phyloP scores from a whole-genome alignment of 2,329 filamentous ascomycete species.

The Alternaria incomplexa region DNA sequence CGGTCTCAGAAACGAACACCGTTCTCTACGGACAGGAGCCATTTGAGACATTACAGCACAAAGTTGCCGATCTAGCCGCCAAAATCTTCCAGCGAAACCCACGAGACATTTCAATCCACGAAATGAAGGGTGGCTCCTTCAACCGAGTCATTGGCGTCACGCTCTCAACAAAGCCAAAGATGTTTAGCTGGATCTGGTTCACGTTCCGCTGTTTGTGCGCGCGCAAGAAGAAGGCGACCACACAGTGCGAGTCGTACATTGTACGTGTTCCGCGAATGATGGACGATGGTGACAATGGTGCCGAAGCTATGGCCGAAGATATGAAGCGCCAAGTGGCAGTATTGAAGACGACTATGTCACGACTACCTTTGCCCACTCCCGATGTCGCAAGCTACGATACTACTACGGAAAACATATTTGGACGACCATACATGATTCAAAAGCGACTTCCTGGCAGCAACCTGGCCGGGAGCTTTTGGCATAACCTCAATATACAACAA shows the following conservation, averaged over 20 bases:
- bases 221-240: not conserved
- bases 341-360: not conserved
- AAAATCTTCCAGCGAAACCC: not conserved
- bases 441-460: not conserved
- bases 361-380: conserved; percentile 5
- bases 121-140: not conserved
- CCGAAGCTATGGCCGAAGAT: not conserved
- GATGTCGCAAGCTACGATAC: not conserved
- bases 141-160: not conserved
- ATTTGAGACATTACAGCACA: not conserved
- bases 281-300: not conserved
- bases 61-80: not conserved
- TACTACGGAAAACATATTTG: not conserved
- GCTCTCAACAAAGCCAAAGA: fast-evolving
- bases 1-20: not conserved
- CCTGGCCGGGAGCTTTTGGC: fast-evolving
- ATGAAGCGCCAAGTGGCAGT: conserved; percentile 4
- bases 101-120: not conserved
- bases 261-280: conserved; percentile 10
- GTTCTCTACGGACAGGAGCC: not conserved
- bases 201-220: not conserved
- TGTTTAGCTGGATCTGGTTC: not conserved
- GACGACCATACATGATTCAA: not conserved
- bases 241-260: not conserved
- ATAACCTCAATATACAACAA: not conserved